These are phyloP conservation scores for Boletales sp. DNA, from an alignment of 768 basidiomycete species.

Conservation along the genomic window DNA sequence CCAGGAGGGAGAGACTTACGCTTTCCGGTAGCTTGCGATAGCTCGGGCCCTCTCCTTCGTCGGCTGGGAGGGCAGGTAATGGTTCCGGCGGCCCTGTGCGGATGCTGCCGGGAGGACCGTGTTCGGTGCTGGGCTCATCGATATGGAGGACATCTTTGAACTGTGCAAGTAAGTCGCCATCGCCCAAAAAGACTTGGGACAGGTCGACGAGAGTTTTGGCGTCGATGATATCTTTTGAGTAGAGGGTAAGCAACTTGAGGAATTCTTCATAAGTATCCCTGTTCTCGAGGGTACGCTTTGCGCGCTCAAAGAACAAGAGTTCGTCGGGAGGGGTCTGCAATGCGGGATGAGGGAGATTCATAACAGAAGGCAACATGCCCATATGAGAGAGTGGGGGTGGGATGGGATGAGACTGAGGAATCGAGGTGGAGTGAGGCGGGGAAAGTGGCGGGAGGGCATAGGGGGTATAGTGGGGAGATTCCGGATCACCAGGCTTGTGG, in stretches of 20 bases:
- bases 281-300: constrained; percentile 74
- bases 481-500: constrained; percentile 58
- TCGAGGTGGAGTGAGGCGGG: constrained; percentile 27
- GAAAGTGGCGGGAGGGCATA: constrained; percentile 41
- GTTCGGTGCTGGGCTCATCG: constrained; percentile 63
- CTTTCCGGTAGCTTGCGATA: constrained; percentile 86
- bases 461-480: constrained; percentile 43
- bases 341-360: constrained; percentile 26
- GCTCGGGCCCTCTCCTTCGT: constrained; percentile 88
- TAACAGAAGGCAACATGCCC: constrained; percentile 21
- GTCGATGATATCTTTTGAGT: constrained; percentile 90
- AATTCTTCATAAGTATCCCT: constrained; percentile 89
- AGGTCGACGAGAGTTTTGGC: constrained; percentile 76
- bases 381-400: constrained; percentile 27
- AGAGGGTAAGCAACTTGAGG: constrained; percentile 87
- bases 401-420: constrained; percentile 25
- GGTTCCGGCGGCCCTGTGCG: constrained; percentile 74
- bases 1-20: constrained; percentile 47
- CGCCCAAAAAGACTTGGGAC: constrained; percentile 77
- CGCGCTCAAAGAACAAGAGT: constrained; percentile 90
- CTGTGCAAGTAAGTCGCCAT: constrained; percentile 72
- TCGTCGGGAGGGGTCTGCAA: constrained; percentile 59
- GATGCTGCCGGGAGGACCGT: constrained; percentile 76
- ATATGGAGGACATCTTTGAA: constrained; percentile 87
- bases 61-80: constrained; percentile 72